phyloP scores from a whole-genome alignment of 2,329 filamentous ascomycete species.

The Myriangium duriaei region DNA sequence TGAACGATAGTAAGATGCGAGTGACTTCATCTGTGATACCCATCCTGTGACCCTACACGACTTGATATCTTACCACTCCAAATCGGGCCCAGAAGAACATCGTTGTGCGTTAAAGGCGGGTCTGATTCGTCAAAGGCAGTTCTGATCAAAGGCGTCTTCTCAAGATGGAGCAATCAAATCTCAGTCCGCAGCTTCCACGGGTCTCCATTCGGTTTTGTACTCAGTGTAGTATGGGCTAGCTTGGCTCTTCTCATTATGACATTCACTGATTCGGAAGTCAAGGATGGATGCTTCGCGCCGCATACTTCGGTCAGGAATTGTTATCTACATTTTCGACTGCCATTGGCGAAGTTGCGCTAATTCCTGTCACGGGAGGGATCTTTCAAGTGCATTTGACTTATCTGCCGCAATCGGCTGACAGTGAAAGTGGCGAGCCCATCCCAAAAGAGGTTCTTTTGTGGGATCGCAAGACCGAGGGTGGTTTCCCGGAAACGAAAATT shows the following conservation, averaged over 20 bases:
- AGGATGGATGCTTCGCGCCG: conserved; percentile 22
- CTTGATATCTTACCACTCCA: no score
- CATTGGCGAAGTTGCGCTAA: conserved; percentile 76
- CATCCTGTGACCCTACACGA: no score
- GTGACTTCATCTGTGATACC: no score
- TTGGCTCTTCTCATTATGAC: not conserved
- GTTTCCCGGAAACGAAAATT: conserved; percentile 90
- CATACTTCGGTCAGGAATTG: conserved; percentile 83
- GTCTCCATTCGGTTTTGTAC: not conserved
- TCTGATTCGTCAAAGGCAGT: no score
- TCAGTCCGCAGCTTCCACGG: not conserved
- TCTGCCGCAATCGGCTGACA: conserved; percentile 12
- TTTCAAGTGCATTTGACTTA: conserved; percentile 60
- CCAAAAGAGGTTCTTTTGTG: conserved; percentile 52
- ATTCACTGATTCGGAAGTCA: conserved; percentile 8
- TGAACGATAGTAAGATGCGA: no score
- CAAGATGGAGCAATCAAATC: no score
- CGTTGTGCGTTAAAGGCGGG: no score
- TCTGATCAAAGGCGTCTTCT: no score
- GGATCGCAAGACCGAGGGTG: conserved; percentile 77
- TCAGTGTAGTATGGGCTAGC: not conserved
- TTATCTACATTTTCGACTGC: conserved; percentile 79
- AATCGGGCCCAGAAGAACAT: no score
- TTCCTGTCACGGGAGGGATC: conserved; percentile 71
- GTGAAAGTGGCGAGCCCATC: conserved; percentile 3